Evolutionary conservation across 2,329 filamentous ascomycete species (phyloP).

Genomic region (Penicillium sclerotiorum): DNA sequence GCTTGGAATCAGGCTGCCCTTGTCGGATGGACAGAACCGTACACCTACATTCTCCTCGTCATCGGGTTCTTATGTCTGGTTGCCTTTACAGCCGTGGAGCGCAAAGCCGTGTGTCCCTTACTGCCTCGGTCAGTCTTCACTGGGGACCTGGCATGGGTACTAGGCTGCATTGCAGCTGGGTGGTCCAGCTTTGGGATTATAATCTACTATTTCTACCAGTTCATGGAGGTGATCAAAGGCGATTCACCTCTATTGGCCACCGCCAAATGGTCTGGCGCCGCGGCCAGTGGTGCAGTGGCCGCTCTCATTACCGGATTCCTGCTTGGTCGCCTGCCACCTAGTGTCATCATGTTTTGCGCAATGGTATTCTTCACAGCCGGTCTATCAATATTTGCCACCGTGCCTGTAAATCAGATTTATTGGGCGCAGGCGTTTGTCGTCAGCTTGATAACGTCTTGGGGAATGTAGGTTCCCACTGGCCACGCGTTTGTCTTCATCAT

Average conservation of each 20-base stretch:
- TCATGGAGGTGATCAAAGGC: conserved; percentile 28
- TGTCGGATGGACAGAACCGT: conserved; percentile 60
- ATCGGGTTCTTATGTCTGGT: conserved; percentile 47
- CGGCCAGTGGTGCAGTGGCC: conserved; percentile 33
- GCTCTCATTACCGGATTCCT: conserved; percentile 31
- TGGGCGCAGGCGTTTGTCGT: conserved; percentile 66
- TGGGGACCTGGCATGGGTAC: conserved; percentile 35
- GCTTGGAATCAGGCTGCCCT: conserved; percentile 68
- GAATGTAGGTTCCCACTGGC: conserved; percentile 47
- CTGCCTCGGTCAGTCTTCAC: conserved; percentile 26
- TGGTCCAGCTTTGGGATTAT: conserved; percentile 48
- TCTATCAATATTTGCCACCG: conserved; percentile 43
- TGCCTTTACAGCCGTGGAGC: background rate
- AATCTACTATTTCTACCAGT: conserved; percentile 44
- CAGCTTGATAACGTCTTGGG: conserved; percentile 61
- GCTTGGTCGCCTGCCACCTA: conserved; percentile 25
- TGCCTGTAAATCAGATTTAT: conserved; percentile 61
- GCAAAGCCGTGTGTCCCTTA: background rate
- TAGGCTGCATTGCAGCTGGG: conserved; percentile 45
- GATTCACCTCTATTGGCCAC: conserved; percentile 31
- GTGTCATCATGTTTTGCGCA: conserved; percentile 34
- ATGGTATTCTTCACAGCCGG: background rate
- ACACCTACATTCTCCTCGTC: conserved; percentile 61
- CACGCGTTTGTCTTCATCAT: background rate
- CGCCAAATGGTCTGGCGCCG: conserved; percentile 34